These are phyloP conservation scores for Nothopassalora personata DNA, from an alignment of 2,329 filamentous ascomycete genomes.

Conservation along the genomic window DNA sequence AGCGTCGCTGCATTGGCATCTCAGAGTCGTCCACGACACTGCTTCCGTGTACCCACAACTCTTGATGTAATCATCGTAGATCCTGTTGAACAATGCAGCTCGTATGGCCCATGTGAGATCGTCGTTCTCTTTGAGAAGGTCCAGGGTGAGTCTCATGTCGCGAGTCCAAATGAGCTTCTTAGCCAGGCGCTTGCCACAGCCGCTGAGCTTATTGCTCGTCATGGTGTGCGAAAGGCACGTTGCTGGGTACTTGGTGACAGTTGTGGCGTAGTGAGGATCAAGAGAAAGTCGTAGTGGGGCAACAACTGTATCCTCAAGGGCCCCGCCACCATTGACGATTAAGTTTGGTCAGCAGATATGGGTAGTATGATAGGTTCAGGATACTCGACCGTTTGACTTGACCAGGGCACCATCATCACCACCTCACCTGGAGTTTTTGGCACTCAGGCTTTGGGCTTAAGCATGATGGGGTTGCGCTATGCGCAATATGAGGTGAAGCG, in stretches of 20 bases:
- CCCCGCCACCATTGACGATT: background rate
- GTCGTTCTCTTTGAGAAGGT: background rate
- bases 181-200: background rate
- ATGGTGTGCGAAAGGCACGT: background rate
- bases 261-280: background rate
- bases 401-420: background rate
- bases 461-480: too few species aligned
- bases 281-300: background rate
- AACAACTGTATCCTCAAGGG: background rate
- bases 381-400: background rate
- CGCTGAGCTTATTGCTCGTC: background rate
- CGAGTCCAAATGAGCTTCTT: background rate
- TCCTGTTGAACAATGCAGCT: background rate
- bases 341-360: background rate
- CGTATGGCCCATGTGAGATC: background rate
- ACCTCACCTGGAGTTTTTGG: background rate
- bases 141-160: background rate
- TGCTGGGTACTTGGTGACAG: background rate
- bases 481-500: too few species aligned
- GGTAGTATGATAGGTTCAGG: background rate
- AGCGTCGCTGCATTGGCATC: background rate
- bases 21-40: background rate
- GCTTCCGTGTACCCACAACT: background rate
- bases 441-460: too few species aligned
- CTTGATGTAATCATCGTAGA: background rate